Base-by-base conservation (phyloP, 345 rosid species). In the Rhodomyrtus tomentosa region DNA sequence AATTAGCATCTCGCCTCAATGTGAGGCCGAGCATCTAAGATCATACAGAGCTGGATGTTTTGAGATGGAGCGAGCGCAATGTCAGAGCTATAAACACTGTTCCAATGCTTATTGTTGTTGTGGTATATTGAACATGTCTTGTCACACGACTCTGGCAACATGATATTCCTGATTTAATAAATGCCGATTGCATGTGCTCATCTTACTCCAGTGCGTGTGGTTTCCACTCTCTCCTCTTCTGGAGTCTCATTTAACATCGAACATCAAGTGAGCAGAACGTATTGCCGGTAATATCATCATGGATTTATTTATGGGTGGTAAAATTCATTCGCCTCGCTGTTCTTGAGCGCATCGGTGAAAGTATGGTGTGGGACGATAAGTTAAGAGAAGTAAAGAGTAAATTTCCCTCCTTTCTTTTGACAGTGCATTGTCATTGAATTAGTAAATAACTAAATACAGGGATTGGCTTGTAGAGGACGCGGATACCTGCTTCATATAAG, bases 1-100 rank as follows among this genome's bases (percentile, higher is more conserved):
- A 93, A 90, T 87, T 96, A 50, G 95, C 99, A n/a, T 84, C 88
- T 82, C 92, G 95, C 52, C 95, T 96, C 86, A 93, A 92, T 38
- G 91, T 92, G 87, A 91, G 88, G 85, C 96, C 99, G n/a, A 93
- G 85, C 91, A 89, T 93, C 55, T 95, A 88, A 94, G 86, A 29
- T 59, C 80, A 62, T 27, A 20, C 9, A 48, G 29, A n/a, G 68
- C 32, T 45, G 45, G 86, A 82, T 62, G 52, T 82, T 53, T 51
- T 73, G 74, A 82, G 81, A 27, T 81, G 82, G 83, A 40, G 82
- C 5, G 84, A 62, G 22, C 42, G 13, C 53, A 14, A 36, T 36
- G 76, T 32, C 45, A 16, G 0, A 68, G 24, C 45, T 68, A 68
- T 36, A 18, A 36, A 18, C 42, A 32, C 45, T 68, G 76, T 36